Percentiles rank a stretch among this genome's conserved stretches.
These are phyloP conservation scores for Hexamita inflata DNA, from an alignment of 208 protist genomes.

Conservation along the genomic window DNA sequence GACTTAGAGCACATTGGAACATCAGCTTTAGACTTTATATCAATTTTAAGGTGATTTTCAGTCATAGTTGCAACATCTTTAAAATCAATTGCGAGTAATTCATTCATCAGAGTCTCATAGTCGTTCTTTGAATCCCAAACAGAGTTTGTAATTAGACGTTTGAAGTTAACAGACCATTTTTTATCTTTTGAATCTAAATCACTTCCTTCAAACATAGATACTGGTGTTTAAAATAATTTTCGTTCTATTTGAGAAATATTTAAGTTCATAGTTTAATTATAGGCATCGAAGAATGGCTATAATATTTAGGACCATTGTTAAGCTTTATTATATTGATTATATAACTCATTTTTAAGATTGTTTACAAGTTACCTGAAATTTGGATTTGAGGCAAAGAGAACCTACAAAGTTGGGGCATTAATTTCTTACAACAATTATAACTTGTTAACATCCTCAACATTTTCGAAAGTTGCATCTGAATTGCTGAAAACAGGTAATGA, in stretches of 20 bases:
- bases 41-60: neutral
- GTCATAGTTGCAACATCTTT: neutral
- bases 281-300: constrained; percentile 15
- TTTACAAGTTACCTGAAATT: neutral
- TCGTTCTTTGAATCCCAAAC: neutral
- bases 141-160: neutral
- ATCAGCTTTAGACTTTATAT: neutral
- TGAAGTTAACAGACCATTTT: neutral
- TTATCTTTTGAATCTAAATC: neutral
- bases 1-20: neutral
- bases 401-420: neutral
- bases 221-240: neutral
- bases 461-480: neutral
- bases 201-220: neutral
- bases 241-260: neutral
- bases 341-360: neutral
- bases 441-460: neutral
- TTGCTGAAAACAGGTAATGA: neutral
- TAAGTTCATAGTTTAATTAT: neutral
- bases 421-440: neutral
- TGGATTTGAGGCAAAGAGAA: neutral
- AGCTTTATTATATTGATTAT: neutral
- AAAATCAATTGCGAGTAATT: neutral
- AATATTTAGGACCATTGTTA: neutral
- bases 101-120: neutral